These are phyloP conservation scores for Acanthamoeba quina DNA, from an alignment of 208 protist species.

Conservation along the genomic window DNA sequence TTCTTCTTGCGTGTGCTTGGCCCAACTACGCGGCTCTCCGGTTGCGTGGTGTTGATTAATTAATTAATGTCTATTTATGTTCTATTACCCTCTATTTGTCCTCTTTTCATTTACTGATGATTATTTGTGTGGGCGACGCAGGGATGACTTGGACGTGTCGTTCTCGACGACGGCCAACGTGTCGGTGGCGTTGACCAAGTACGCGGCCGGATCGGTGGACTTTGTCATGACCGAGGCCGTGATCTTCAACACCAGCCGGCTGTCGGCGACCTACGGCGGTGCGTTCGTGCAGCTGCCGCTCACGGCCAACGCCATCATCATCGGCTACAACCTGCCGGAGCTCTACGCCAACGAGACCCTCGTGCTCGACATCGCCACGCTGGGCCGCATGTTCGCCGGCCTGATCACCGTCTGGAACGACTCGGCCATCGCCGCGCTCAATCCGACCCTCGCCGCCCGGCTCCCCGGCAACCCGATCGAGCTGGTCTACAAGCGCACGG, in stretches of 20 bases:
- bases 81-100: too few species aligned
- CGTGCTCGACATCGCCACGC: background rate
- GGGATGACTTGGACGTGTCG: background rate
- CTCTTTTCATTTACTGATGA: too few species aligned
- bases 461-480: background rate
- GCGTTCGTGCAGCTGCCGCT: conserved; percentile 11
- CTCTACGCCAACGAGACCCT: background rate
- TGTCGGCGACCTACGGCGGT: background rate
- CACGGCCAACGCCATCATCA: conserved; percentile 12
- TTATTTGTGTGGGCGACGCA: background rate
- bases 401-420: conserved; percentile 10
- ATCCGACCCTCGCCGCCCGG: background rate
- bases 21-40: too few species aligned
- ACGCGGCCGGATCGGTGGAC: background rate
- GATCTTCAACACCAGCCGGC: background rate
- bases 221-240: conserved; percentile 14
- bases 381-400: background rate
- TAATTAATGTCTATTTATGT: too few species aligned
- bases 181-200: background rate
- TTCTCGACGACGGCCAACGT: conserved; percentile 4
- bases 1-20: background rate
- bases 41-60: too few species aligned
- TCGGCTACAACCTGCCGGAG: conserved; percentile 22
- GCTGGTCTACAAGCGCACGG: conserved; percentile 18
- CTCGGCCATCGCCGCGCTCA: background rate